Percentiles rank a stretch among this genome's conserved stretches.
Conservation (phyloP, 495 filamentous ascomycete species). For the Parathielavia appendiculata region DNA sequence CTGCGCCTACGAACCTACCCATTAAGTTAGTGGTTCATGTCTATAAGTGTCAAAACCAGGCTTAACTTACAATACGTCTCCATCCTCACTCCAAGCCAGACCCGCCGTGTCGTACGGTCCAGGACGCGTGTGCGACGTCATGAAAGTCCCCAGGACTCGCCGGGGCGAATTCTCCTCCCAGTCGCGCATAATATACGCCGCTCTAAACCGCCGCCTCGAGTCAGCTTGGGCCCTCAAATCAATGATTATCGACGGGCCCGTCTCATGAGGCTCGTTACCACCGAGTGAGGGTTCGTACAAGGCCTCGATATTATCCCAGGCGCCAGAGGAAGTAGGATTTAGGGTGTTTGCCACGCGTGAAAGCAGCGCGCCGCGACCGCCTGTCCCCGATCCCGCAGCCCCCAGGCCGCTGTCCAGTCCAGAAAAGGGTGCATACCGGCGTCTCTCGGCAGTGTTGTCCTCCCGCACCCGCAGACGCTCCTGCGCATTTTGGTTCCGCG, state of each 20-base stretch:
- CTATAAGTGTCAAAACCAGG: background rate
- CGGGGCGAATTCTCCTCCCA: conserved; percentile 26
- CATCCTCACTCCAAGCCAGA: conserved; percentile 64
- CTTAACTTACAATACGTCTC: conserved; percentile 59
- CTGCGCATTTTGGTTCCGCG: conserved; percentile 20
- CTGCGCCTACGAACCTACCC: conserved; percentile 60
- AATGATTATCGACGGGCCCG: background rate
- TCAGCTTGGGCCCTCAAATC: conserved; percentile 11
- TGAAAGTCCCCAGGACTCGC: conserved; percentile 16
- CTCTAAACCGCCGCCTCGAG: conserved; percentile 20
- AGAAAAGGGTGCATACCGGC: conserved; percentile 22
- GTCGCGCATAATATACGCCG: conserved; percentile 29
- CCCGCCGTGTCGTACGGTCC: conserved; percentile 56
- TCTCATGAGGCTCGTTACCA: background rate
- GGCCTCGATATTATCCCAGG: conserved; percentile 25
- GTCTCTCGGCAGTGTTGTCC: conserved; percentile 17
- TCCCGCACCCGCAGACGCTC: conserved; percentile 21
- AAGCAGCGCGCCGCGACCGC: conserved; percentile 13
- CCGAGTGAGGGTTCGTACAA: conserved; percentile 22
- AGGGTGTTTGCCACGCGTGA: conserved; percentile 16
- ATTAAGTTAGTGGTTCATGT: conserved; percentile 15
- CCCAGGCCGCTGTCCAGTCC: background rate
- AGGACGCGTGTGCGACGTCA: conserved; percentile 22
- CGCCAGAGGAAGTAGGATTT: conserved; percentile 12
- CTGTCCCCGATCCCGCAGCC: conserved; percentile 1